Evolutionary conservation across 345 rosid species (phyloP).

Genomic region (Citrus cavaleriei): DNA sequence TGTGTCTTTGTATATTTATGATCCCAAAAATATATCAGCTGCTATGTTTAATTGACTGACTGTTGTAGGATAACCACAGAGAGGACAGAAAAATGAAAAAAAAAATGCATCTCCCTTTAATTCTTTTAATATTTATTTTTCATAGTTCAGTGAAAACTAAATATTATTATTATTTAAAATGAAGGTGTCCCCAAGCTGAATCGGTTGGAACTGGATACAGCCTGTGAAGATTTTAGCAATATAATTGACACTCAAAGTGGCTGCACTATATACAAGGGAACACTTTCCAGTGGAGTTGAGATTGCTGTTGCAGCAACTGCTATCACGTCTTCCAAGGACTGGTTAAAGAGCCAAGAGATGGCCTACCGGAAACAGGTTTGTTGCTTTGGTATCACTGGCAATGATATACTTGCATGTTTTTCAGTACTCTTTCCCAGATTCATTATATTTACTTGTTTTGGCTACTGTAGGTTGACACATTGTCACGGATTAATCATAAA

Average conservation of each 20-base stretch:
- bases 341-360: constrained; percentile 65
- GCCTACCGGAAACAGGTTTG: constrained; percentile 71
- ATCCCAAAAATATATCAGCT: background rate
- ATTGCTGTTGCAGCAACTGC: constrained; percentile 71
- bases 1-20: background rate
- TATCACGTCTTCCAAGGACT: constrained; percentile 47
- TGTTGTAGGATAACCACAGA: background rate
- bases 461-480: constrained; percentile 51
- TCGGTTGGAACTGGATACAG: constrained; percentile 81
- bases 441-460: constrained; percentile 9
- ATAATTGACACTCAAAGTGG: constrained; percentile 59
- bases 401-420: background rate
- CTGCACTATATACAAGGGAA: constrained; percentile 81
- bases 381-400: background rate
- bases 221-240: constrained; percentile 99
- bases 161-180: constrained; percentile 6
- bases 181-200: constrained; percentile 95
- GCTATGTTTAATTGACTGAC: background rate
- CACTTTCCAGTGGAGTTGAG: constrained; percentile 96
- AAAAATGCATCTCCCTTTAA: background rate
- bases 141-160: background rate
- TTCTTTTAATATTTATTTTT: background rate
- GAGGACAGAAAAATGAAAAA: background rate
- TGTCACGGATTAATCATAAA: constrained; percentile 86
- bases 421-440: background rate